Evolutionary conservation across 2,329 filamentous ascomycete species (phyloP).

Genomic region (Xylaria sp.): DNA sequence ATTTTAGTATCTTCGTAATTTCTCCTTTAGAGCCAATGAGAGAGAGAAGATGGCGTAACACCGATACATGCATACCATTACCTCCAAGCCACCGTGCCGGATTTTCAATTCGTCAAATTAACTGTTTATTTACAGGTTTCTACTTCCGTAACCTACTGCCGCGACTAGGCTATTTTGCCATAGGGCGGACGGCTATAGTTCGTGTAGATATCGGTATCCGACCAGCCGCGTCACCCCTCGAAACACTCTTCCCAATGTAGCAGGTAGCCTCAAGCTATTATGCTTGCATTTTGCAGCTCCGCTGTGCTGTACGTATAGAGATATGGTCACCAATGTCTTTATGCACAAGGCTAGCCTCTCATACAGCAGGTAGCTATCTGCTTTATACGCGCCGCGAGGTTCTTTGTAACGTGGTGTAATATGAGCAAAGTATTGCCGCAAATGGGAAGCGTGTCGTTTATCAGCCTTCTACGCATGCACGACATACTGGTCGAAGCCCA

Average conservation of each 20-base stretch:
- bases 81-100: not conserved
- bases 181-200: slow-evolving; percentile 7
- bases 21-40: slow-evolving; percentile 4
- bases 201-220: not conserved
- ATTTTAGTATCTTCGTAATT: not conserved
- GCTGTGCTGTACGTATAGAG: not conserved
- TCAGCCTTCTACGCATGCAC: slow-evolving; percentile 1
- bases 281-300: not conserved
- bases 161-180: not conserved
- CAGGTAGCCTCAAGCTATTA: slow-evolving; percentile 11
- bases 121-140: not conserved
- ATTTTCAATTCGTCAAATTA: not conserved
- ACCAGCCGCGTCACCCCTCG: not conserved
- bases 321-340: not conserved
- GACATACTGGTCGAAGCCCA: not conserved
- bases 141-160: slow-evolving; percentile 4
- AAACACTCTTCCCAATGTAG: slow-evolving; percentile 7
- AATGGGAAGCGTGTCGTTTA: slow-evolving; percentile 3
- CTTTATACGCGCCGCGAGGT: not conserved
- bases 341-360: slow-evolving; percentile 1
- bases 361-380: not conserved
- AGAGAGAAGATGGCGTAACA: not conserved
- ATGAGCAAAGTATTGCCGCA: not conserved
- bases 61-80: slow-evolving; percentile 1
- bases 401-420: not conserved